Evolutionary conservation across 2,329 filamentous ascomycete species (phyloP), one percentile per base, ranked within the genome.

Genomic region (Grosmannia huntii): DNA sequence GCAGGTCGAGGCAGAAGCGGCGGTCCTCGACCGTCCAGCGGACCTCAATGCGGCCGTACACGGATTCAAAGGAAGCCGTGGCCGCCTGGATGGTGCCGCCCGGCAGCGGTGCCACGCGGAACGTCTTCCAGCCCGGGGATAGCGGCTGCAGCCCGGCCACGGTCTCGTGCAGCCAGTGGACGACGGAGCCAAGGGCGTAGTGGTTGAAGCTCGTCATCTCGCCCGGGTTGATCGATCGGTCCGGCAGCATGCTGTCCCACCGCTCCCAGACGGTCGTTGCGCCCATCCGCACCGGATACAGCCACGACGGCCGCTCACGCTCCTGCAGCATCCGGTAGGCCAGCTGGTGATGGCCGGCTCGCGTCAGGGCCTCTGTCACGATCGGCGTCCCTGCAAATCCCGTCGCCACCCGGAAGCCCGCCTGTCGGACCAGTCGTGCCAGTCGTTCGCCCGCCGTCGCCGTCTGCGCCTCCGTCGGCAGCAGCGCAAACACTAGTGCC

Each of bases 171-270:
- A 73, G 64, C 68, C 71, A 75, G 53, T 68, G 63, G 10, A 66
- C 69, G 44, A 74, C 70, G 33, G 68, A 67, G 14, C 72, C 72
- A 12, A 72, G 68, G 1, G 72, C 70, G 59, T 74, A 74, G 62
- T 75, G 72, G 62, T 75, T 72, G 62, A 71, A 69, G 57, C 68
- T 70, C 1, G 71, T 74, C 72, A 74, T 73, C 28, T 65, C 59
- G 12, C 70, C 68, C 1, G 70, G 66, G 59, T 74, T 73, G 56
- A 73, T 65, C 9, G 51, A 62, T 0, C 70, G 70, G 58, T 73
- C 66, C 0, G 69, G 68, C 27, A 72, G 61, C 64, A 74, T 66
- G 46, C 66, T 68, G 59, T 75, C 71, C 72, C 72, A 74, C 7
- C 72, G 68, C 64, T 75, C 72, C 72, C 72, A 75, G 12, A 69